A percentile compares a stretch with the other conserved stretches of the same genome.
phyloP scores from a whole-genome alignment of 345 rosid species.

The Populus tremula region DNA sequence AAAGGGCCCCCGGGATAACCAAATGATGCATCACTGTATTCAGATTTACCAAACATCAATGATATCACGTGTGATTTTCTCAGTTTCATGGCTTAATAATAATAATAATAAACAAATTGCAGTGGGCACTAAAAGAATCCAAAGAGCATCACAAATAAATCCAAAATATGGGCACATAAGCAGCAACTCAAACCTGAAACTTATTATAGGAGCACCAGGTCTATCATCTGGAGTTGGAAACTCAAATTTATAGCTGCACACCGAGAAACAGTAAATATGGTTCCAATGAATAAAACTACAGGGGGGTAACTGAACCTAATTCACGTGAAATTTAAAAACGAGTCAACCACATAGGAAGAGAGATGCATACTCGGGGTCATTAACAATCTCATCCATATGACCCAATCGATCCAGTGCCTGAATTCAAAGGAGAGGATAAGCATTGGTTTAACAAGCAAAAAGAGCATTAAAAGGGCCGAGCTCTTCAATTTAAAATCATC shows the following conservation, averaged over 20 bases:
- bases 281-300: background rate
- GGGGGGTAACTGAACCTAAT: slow-evolving; percentile 1
- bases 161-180: slow-evolving; percentile 11
- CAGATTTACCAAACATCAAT: slow-evolving; percentile 22
- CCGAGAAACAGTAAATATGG: slow-evolving; percentile 11
- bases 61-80: background rate
- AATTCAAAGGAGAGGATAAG: slow-evolving; percentile 20
- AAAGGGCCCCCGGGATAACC: slow-evolving; percentile 93
- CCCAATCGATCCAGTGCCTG: slow-evolving; percentile 96
- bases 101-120: background rate
- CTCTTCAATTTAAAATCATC: slow-evolving; percentile 9
- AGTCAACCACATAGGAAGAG: slow-evolving; percentile 12
- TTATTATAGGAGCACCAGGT: slow-evolving; percentile 95
- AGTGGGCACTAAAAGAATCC: background rate
- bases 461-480: background rate
- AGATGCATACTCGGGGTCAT: slow-evolving; percentile 89
- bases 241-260: slow-evolving; percentile 93
- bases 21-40: slow-evolving; percentile 90
- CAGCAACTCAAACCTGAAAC: slow-evolving; percentile 75
- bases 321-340: slow-evolving; percentile 7
- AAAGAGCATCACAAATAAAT: background rate
- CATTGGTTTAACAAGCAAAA: background rate
- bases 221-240: slow-evolving; percentile 99
- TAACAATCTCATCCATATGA: slow-evolving; percentile 82
- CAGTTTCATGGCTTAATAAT: background rate